Base-by-base conservation (phyloP, 805 yeast species). In the Myxozyma neglecta region DNA sequence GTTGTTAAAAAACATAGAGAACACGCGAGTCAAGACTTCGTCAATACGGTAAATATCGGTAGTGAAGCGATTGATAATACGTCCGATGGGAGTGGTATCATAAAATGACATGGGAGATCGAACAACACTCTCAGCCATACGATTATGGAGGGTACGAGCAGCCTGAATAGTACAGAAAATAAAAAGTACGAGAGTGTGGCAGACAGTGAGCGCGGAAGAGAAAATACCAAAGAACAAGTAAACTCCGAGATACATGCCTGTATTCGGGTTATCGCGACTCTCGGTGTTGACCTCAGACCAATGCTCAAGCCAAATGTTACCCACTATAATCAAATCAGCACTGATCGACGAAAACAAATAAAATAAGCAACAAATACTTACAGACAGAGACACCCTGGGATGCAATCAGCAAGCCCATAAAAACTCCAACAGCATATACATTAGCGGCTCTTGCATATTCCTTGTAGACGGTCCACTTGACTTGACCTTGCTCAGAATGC, bases 61-160 rank as follows among this genome's bases (percentile, higher is more conserved):
- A 2, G 97, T 89, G 73, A 92, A 92, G 73, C 98, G 81, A 78
- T 92, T 92, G 74, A 91, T 78, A 60, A 92, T 84, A 77, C 98
- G 83, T 42, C 98, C 98, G 66, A 91, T 85, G 59, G 97, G 98
- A 0, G 98, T 92, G 1, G 97, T 90, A 75, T 92, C 98, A 72
- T 92, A 92, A 74, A 93, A 92, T 37, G 90, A 82, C 97, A 92
- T 93, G 64, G 97, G 97, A 0, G 97, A 94, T 67, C 92, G 81
- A 62, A 93, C 75, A 13, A 92, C 94, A 57, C 82, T 72, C 42
- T 75, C 75, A 4, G 92, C 85, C 97, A 92, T 90, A 16, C 76
- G 75, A 63, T 85, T 81, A 74, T 92, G 98, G 34, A 78, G 71
- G 59, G 79, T 81, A 61, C 78, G 84, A 9, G 98, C 93, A 8